Conservation (phyloP, 2,329 filamentous ascomycete species). For the Sporothrix globosa region DNA sequence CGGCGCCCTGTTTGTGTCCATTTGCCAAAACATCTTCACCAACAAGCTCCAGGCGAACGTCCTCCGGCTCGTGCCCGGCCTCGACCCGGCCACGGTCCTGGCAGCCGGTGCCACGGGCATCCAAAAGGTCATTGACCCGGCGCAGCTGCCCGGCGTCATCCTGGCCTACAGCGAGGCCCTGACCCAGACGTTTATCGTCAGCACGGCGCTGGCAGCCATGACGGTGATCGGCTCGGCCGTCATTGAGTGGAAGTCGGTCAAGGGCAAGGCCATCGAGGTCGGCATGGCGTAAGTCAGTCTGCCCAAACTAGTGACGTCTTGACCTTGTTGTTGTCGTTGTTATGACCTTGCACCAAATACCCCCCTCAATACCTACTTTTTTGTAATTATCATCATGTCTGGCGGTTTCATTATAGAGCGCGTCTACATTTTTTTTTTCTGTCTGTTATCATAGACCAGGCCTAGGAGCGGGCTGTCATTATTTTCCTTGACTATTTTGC, state of each 20-base stretch:
- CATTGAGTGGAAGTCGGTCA: conserved; percentile 53
- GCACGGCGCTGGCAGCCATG: conserved; percentile 46
- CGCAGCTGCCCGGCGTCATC: conserved; percentile 32
- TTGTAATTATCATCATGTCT: conserved; percentile 15
- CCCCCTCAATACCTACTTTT: not conserved
- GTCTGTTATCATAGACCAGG: conserved; percentile 7
- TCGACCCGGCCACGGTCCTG: conserved; percentile 38
- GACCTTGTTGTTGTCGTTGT: not conserved
- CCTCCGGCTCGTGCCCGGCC: conserved; percentile 37
- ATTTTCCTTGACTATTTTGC: not conserved
- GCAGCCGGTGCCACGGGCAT: conserved; percentile 39
- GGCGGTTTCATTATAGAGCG: conserved; percentile 15
- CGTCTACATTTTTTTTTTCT: not conserved
- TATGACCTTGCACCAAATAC: not conserved
- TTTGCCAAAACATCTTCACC: conserved; percentile 50
- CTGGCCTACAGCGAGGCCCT: conserved; percentile 44
- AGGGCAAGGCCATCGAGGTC: conserved; percentile 40
- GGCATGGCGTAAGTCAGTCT: conserved; percentile 10
- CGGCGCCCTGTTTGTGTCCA: conserved; percentile 47
- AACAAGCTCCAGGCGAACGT: conserved; percentile 45
- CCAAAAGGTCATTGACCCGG: conserved; percentile 31
- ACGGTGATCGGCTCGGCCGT: conserved; percentile 42
- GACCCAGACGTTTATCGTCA: conserved; percentile 42
- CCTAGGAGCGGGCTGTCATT: not conserved
- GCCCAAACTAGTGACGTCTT: too few species aligned